Evolutionary conservation across 257 asterid species (phyloP).

Genomic region (Nicotiana sylvestris): DNA sequence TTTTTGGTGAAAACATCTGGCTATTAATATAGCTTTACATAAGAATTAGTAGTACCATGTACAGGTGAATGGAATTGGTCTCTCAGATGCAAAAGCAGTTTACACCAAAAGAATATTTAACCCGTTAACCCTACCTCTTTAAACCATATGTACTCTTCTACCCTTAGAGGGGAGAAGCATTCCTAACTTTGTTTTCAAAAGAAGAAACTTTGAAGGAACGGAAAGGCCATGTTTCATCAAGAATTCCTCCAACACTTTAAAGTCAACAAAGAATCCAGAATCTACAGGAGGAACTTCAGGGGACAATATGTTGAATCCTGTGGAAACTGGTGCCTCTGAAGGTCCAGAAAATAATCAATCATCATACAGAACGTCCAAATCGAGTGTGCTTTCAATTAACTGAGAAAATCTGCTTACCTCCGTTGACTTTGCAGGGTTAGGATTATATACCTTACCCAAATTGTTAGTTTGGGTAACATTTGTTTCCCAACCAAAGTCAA

Average conservation of each 20-base stretch:
- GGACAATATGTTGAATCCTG: slow-evolving; percentile 31
- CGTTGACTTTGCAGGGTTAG: slow-evolving; percentile 12
- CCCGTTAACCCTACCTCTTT: neutral
- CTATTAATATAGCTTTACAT: neutral
- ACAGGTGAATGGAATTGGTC: neutral
- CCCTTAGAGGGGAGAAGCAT: slow-evolving; percentile 4
- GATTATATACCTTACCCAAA: slow-evolving; percentile 18
- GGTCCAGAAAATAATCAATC: slow-evolving; percentile 38
- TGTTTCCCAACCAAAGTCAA: slow-evolving; percentile 24
- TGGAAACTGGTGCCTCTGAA: neutral
- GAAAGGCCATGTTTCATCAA: neutral
- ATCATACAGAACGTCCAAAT: slow-evolving; percentile 27
- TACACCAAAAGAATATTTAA: slow-evolving; percentile 1
- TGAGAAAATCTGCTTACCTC: slow-evolving; percentile 19
- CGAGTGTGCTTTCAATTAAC: slow-evolving; percentile 22
- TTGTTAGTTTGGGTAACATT: slow-evolving; percentile 21
- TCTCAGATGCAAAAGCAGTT: neutral
- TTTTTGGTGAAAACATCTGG: neutral
- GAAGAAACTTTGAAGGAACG: slow-evolving; percentile 1
- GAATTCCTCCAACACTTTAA: slow-evolving; percentile 10
- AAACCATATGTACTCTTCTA: slow-evolving; percentile 2
- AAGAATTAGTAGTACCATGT: neutral
- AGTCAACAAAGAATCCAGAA: slow-evolving; percentile 36
- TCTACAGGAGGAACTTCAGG: slow-evolving; percentile 38
- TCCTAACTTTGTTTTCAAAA: neutral